Evolutionary conservation across 75 land plant species (phyloP), one percentile per base, ranked within the genome.

Genomic region (Pinus albicaulis): DNA sequence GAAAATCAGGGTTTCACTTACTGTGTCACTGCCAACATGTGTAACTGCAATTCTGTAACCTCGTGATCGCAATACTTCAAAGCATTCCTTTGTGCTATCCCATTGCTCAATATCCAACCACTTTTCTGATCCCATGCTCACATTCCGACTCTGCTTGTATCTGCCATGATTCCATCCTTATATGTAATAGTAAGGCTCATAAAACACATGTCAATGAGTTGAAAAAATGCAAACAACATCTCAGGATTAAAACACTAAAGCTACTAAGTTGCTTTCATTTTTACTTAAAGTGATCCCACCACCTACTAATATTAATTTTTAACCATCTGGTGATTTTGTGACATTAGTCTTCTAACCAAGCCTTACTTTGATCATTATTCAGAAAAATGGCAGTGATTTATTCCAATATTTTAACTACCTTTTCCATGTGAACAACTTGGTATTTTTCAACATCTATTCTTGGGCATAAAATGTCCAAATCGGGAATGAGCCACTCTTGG

Each of bases 41-140:
- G 98, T 87, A 34, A 94, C 89, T 20, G 93, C 99, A 82, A 97
- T 97, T 44, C 95, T 83, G 75, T 97, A 97, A 57, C 99, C 99
- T 48, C 99, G 95, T 8, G 81, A 85, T 25, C 83, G 83, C 71
- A 97, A 78, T 57, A 80, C 83, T 55, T 82, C 63, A 73, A 97
- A 88, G 75, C 99, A 97, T 17, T 89, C 95, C 65, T 28, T 14
- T 26, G 89, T 83, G 36, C 82, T 87, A 36, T 91, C 72, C 95
- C 95, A 97, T 36, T 91, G 83, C 71, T 97, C 99, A 81, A 92
- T 93, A 69, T 97, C 99, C 88, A 97, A 68, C 99, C 99, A 97
- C 78, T 97, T 97, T 85, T 97, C 99, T 19, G 99, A 88, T 20
- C 99, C 99, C 93, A 87, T 92, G 76, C 99, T 95, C 36, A 95